Conservation (phyloP, 768 basidiomycete genomes). For the Pilatotrama ljubarskyi region DNA sequence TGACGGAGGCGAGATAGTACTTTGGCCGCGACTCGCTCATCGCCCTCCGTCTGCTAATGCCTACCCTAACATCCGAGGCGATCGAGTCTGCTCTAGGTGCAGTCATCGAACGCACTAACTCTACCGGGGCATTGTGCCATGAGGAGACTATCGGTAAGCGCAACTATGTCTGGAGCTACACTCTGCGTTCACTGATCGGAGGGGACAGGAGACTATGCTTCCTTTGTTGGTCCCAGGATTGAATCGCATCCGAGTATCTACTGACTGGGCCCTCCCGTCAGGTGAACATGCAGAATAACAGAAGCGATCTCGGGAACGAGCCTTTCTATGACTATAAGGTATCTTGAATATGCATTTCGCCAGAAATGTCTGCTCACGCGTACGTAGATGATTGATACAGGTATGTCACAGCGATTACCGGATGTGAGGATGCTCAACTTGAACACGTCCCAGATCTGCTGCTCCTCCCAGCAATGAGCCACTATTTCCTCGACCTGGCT, state of each 20-base stretch:
- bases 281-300: constrained; percentile 41
- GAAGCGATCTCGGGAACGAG: constrained; percentile 38
- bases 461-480: constrained; percentile 41
- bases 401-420: background rate
- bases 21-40: constrained; percentile 45
- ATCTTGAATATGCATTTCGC: background rate
- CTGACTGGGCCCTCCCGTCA: constrained; percentile 9
- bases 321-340: constrained; percentile 44
- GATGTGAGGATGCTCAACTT: background rate
- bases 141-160: constrained; percentile 32
- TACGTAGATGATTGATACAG: constrained; percentile 3
- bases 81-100: constrained; percentile 46
- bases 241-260: constrained; percentile 31
- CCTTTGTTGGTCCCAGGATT: background rate
- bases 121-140: constrained; percentile 41
- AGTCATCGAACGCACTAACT: constrained; percentile 38
- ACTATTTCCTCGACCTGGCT: constrained; percentile 46
- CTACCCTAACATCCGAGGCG: constrained; percentile 39
- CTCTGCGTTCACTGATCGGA: background rate
- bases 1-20: constrained; percentile 20
- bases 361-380: constrained; percentile 15
- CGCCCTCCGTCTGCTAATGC: constrained; percentile 42
- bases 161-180: background rate
- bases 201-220: constrained; percentile 2
- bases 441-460: constrained; percentile 33